phyloP scores from a whole-genome alignment of 108 stramenopile genomes.

The Halocafeteria seosinensis region DNA sequence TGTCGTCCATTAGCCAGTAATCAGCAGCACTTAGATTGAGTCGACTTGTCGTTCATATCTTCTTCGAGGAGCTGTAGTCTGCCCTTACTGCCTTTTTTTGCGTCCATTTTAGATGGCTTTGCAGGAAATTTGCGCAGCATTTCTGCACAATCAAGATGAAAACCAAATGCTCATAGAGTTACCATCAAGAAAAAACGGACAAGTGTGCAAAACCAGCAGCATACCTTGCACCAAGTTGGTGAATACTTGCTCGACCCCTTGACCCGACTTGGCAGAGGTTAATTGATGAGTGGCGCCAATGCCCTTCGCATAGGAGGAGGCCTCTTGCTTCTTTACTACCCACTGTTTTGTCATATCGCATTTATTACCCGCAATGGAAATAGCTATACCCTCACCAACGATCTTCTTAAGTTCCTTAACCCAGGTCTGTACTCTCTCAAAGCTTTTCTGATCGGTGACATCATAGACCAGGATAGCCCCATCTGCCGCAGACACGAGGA shows the following conservation, averaged over 20 bases:
- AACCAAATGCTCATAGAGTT: too few species aligned
- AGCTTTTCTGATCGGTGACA: slow-evolving; percentile 25
- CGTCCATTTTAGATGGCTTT: too few species aligned
- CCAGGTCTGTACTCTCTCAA: slow-evolving; percentile 25
- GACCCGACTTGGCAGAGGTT: slow-evolving; percentile 21
- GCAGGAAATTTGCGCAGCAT: too few species aligned
- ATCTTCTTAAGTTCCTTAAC: slow-evolving; percentile 24
- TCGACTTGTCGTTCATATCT: too few species aligned
- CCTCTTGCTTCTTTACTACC: slow-evolving; percentile 10
- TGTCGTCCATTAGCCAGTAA: too few species aligned
- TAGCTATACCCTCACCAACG: slow-evolving; percentile 15
- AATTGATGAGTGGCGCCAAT: slow-evolving; percentile 16
- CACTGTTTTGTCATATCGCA: slow-evolving; percentile 20
- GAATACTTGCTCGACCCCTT: slow-evolving; percentile 23
- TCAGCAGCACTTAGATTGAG: too few species aligned
- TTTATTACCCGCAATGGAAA: slow-evolving; percentile 33
- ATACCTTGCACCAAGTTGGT: slow-evolving; percentile 1
- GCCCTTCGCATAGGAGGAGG: slow-evolving; percentile 14
- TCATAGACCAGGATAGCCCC: slow-evolving; percentile 33
- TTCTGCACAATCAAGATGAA: too few species aligned
- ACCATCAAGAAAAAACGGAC: too few species aligned
- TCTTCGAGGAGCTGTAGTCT: too few species aligned
- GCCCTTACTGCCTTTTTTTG: too few species aligned
- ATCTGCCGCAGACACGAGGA: too few species aligned
- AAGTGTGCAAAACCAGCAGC: too few species aligned